A percentile compares a stretch with the other conserved stretches of the same genome.
Evolutionary conservation across 768 basidiomycete species (phyloP).

Genomic region (Pulveroboletus ravenelii): DNA sequence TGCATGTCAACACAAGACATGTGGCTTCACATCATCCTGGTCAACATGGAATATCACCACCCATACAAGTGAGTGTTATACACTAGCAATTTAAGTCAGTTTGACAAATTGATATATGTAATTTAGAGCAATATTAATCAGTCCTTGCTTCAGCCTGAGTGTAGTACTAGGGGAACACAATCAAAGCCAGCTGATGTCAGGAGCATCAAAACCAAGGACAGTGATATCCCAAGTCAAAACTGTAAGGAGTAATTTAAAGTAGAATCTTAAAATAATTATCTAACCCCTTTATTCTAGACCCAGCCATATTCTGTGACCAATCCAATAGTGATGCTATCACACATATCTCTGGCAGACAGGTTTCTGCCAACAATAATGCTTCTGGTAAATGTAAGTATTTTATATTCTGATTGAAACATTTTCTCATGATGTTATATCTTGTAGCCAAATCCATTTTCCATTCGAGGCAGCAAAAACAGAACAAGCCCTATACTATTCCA

Average conservation of each 20-base stretch:
- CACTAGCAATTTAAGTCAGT: rapidly evolving
- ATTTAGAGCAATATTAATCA: background rate
- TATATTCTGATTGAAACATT: background rate
- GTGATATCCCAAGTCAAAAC: background rate
- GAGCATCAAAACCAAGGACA: background rate
- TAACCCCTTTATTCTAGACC: background rate
- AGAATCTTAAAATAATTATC: background rate
- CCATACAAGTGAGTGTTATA: slow-evolving; percentile 9
- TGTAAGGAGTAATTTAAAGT: background rate
- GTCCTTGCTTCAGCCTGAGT: background rate
- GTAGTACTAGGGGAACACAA: background rate
- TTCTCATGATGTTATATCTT: background rate
- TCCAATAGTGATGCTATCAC: too few relatives aligned
- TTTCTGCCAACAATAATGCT: too few relatives aligned
- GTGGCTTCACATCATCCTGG: background rate
- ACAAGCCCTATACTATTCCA: background rate
- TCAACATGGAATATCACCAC: background rate
- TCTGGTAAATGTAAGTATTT: background rate
- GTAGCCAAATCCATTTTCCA: background rate
- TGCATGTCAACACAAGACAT: slow-evolving; percentile 21
- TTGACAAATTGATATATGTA: background rate
- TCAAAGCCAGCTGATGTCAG: background rate
- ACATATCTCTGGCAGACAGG: too few relatives aligned
- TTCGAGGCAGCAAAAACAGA: background rate
- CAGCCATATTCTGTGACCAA: background rate